Evolutionary conservation across 2,329 filamentous ascomycete genomes (phyloP).

Genomic region (Mariannaea sp.): DNA sequence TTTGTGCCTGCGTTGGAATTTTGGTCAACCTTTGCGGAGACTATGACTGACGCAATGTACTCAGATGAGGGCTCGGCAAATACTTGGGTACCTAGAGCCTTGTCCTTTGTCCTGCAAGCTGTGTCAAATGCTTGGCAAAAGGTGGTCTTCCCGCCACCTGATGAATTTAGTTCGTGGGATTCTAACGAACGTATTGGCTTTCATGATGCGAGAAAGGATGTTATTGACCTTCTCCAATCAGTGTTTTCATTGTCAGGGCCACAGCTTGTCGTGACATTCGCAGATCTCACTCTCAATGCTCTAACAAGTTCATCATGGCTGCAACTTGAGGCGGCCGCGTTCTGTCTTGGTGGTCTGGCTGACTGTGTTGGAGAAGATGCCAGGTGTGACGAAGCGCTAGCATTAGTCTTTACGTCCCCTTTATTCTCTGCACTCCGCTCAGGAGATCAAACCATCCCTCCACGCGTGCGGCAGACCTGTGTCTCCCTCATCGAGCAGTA

Average conservation of each 20-base stretch:
- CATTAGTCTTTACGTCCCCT: slow-evolving; percentile 64
- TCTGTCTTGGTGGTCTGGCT: slow-evolving; percentile 68
- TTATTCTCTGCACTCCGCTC: slow-evolving; percentile 61
- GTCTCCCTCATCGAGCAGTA: slow-evolving; percentile 74
- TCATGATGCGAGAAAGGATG: slow-evolving; percentile 74
- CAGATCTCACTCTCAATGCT: slow-evolving; percentile 57
- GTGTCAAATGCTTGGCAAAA: slow-evolving; percentile 71
- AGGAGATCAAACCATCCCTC: slow-evolving; percentile 58
- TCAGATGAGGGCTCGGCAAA: slow-evolving; percentile 53
- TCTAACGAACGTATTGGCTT: slow-evolving; percentile 70
- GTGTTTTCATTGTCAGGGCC: slow-evolving; percentile 67
- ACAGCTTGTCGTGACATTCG: slow-evolving; percentile 61
- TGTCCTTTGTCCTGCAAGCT: slow-evolving; percentile 64
- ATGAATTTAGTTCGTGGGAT: slow-evolving; percentile 68
- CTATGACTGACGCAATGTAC: slow-evolving; percentile 62
- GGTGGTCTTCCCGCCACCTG: slow-evolving; percentile 66
- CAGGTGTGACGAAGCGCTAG: slow-evolving; percentile 63
- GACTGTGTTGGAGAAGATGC: slow-evolving; percentile 66
- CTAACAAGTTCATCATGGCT: slow-evolving; percentile 57
- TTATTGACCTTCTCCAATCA: slow-evolving; percentile 77
- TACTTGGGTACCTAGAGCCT: slow-evolving; percentile 63
- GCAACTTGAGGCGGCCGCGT: slow-evolving; percentile 64
- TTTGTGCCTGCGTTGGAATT: slow-evolving; percentile 79
- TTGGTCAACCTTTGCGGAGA: slow-evolving; percentile 78
- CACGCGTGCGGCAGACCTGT: slow-evolving; percentile 68